phyloP scores from a whole-genome alignment of 345 rosid species.

The Aethionema arabicum region DNA sequence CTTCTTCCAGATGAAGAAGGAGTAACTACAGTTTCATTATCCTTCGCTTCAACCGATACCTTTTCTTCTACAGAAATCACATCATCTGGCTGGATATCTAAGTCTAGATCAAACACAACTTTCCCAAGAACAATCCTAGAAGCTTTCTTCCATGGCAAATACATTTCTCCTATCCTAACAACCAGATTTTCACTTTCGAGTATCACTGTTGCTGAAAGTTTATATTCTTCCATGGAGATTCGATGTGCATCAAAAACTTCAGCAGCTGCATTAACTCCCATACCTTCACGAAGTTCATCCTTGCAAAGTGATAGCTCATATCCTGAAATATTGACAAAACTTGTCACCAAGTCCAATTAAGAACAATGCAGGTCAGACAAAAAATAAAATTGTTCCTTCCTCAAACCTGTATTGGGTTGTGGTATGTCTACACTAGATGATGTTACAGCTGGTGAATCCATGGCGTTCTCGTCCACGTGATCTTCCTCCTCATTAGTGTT shows the following conservation, averaged over 20 bases:
- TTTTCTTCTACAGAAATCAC: constrained; percentile 60
- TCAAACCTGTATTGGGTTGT: constrained; percentile 31
- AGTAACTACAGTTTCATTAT: constrained; percentile 42
- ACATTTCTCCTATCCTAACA: constrained; percentile 52
- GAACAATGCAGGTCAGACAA: constrained; percentile 22
- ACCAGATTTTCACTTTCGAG: constrained; percentile 67
- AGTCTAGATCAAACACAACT: constrained; percentile 67
- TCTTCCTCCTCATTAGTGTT: constrained; percentile 29
- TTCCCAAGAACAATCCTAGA: constrained; percentile 73
- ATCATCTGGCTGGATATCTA: constrained; percentile 60
- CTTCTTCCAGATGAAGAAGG: constrained; percentile 58
- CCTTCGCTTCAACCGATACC: constrained; percentile 40
- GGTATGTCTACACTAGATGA: constrained; percentile 37
- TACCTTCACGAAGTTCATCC: constrained; percentile 64
- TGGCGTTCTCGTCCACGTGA: constrained; percentile 33
- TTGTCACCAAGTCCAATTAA: constrained; percentile 16
- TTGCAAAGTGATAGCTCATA: constrained; percentile 86
- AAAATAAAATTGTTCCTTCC: constrained; percentile 40
- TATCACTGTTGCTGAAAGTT: constrained; percentile 52
- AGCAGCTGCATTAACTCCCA: constrained; percentile 80
- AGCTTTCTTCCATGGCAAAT: constrained; percentile 81
- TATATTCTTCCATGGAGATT: constrained; percentile 63
- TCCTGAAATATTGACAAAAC: constrained; percentile 45
- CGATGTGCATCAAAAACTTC: constrained; percentile 63
- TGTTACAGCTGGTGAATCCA: constrained; percentile 37